Evolutionary conservation across 2,329 filamentous ascomycete genomes (phyloP).

Genomic region (Neurospora sp.): DNA sequence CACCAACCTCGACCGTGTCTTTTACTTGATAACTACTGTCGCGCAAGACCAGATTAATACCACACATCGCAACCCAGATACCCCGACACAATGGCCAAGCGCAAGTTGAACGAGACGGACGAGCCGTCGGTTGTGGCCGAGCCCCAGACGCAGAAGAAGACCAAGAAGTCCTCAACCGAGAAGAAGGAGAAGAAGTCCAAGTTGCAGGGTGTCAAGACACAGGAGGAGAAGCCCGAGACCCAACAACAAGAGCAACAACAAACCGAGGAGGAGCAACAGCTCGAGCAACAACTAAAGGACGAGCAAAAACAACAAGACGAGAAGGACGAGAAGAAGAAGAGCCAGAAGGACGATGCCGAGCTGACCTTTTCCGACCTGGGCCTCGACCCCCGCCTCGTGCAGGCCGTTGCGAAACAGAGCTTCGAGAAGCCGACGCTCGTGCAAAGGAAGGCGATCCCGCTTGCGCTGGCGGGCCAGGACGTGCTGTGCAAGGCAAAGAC

Average conservation of each 20-base stretch:
- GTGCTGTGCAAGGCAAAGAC: constrained; percentile 88
- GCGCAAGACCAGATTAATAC: not conserved
- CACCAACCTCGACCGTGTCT: not conserved
- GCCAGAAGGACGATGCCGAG: constrained; percentile 19
- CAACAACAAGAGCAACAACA: constrained; percentile 7
- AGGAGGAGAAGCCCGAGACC: constrained; percentile 2
- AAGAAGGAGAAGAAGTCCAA: not conserved
- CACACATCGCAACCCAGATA: not conserved
- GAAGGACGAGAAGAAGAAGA: not conserved
- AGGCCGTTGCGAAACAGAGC: constrained; percentile 74
- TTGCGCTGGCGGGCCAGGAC: constrained; percentile 80
- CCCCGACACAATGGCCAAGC: constrained; percentile 28
- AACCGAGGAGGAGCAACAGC: constrained; percentile 14
- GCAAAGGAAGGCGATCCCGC: constrained; percentile 76
- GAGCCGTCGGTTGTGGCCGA: constrained; percentile 29
- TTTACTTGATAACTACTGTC: not conserved
- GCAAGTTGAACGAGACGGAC: constrained; percentile 49
- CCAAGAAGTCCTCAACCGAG: constrained; percentile 5
- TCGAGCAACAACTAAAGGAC: not conserved
- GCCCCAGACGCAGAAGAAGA: constrained; percentile 21
- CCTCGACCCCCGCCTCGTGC: constrained; percentile 75
- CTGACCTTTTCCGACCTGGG: constrained; percentile 64
- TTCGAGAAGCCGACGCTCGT: constrained; percentile 83
- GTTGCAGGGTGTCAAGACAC: not conserved
- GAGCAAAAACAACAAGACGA: constrained; percentile 1